Evolutionary conservation across 164 flowering plant genomes (phyloP), one percentile per base, ranked within the genome.

Genomic region (Berberis vulgaris): DNA sequence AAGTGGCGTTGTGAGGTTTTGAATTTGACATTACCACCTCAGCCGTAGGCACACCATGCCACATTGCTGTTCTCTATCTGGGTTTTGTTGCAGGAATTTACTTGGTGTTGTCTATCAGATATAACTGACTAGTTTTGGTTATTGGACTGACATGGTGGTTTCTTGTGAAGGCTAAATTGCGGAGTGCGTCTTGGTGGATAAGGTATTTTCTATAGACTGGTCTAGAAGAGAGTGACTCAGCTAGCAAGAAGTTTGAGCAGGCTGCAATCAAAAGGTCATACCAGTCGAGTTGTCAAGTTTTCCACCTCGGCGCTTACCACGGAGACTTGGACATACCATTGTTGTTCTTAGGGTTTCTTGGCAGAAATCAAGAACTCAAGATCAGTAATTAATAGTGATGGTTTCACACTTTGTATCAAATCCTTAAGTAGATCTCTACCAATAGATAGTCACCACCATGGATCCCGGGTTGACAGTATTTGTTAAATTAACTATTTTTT

Each of bases 111-210:
- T n/a, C n/a, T n/a, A n/a, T n/a, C n/a, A n/a, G n/a, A n/a, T n/a
- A n/a, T n/a, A n/a, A n/a, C n/a, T n/a, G n/a, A n/a, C n/a, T n/a
- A n/a, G n/a, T n/a, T n/a, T n/a, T n/a, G n/a, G n/a, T n/a, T n/a
- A n/a, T n/a, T n/a, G n/a, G n/a, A n/a, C n/a, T n/a, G n/a, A 50
- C n/a, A 7, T 50, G 10, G 11, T 50, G 4, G 1, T 50, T 50
- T 50, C 11, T 6, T 7, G 12, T 74, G 60, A 65, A 91, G 97
- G 96, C 96, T 47, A 91, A 91, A 79, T 78, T 82, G 84, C 74
- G 97, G 66, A 88, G 87, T 72, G 67, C 89, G 9, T 80, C 96
- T 11, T 91, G 94, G 97, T 91, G 97, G 97, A 76, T 78, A 49
- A 81, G 86, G 26, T 88, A 74, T 73, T 91, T 88, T 65, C 79